Evolutionary conservation across 176 grass and related monocot species (phyloP).

Genomic region (Phoenix dactylifera): DNA sequence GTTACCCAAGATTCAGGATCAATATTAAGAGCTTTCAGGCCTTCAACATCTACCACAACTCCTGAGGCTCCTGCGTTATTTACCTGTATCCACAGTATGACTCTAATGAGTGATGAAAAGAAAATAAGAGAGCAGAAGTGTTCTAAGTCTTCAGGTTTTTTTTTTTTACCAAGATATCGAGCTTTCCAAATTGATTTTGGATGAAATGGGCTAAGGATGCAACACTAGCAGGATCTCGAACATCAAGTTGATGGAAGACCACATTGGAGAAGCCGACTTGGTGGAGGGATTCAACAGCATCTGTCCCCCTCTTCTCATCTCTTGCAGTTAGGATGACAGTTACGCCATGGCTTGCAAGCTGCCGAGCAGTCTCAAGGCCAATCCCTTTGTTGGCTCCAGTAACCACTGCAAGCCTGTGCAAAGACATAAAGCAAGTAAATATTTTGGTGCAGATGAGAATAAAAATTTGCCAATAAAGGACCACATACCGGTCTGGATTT

Average conservation of each 20-base stretch:
- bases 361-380: constrained; percentile 26
- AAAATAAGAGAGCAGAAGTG: too few relatives aligned
- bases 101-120: too few relatives aligned
- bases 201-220: constrained; percentile 26
- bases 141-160: background rate
- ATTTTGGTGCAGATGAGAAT: background rate
- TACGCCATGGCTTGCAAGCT: constrained; percentile 23
- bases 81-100: background rate
- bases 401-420: constrained; percentile 28
- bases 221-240: constrained; percentile 18
- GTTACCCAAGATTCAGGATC: constrained; percentile 43
- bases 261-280: constrained; percentile 16
- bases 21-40: constrained; percentile 47
- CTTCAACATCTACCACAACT: constrained; percentile 30
- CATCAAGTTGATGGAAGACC: constrained; percentile 34
- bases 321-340: constrained; percentile 31
- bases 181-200: constrained; percentile 28
- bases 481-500: too few relatives aligned
- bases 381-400: too few relatives aligned
- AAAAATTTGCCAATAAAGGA: too few relatives aligned
- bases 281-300: constrained; percentile 17
- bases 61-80: constrained; percentile 31
- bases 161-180: constrained; percentile 32
- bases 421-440: background rate
- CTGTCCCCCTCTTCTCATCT: constrained; percentile 27